Evolutionary conservation across 352 stramenopile species (phyloP).

Genomic region (Pythium insidiosum): DNA sequence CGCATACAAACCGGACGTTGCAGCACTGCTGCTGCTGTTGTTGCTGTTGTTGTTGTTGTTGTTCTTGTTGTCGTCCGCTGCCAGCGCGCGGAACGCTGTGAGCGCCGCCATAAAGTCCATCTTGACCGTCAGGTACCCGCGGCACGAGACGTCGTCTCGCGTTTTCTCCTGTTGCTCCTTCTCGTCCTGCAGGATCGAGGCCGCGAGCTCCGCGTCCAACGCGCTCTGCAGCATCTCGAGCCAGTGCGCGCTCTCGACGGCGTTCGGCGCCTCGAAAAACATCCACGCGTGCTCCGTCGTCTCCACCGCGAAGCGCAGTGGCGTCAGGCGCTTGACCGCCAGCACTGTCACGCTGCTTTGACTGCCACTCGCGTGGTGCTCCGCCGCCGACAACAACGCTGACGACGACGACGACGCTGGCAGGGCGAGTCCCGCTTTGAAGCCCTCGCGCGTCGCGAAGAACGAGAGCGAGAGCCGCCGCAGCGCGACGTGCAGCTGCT

Average conservation of each 20-base stretch:
- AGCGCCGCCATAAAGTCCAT: constrained; percentile 13
- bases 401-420: too few species aligned
- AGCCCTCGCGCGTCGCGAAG: constrained; percentile 49
- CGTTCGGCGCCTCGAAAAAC: constrained; percentile 19
- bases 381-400: constrained; percentile 8
- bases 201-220: constrained; percentile 17
- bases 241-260: constrained; percentile 17
- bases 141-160: neutral
- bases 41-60: constrained; percentile 10
- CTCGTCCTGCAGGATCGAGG: constrained; percentile 14
- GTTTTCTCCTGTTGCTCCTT: neutral
- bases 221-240: constrained; percentile 21
- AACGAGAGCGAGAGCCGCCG: constrained; percentile 37
- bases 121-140: constrained; percentile 11
- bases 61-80: neutral
- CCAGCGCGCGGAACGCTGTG: constrained; percentile 4
- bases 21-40: constrained; percentile 3
- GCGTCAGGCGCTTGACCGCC: constrained; percentile 15
- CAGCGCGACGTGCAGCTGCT: constrained; percentile 37
- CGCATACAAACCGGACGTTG: neutral
- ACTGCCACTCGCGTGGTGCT: constrained; percentile 9
- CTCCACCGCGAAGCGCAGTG: constrained; percentile 22
- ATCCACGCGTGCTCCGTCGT: constrained; percentile 24
- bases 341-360: constrained; percentile 31
- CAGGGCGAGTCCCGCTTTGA: constrained; percentile 25